These are phyloP conservation scores for Carex kokanica DNA, from an alignment of 176 grass and related monocot genomes.

Conservation along the genomic window DNA sequence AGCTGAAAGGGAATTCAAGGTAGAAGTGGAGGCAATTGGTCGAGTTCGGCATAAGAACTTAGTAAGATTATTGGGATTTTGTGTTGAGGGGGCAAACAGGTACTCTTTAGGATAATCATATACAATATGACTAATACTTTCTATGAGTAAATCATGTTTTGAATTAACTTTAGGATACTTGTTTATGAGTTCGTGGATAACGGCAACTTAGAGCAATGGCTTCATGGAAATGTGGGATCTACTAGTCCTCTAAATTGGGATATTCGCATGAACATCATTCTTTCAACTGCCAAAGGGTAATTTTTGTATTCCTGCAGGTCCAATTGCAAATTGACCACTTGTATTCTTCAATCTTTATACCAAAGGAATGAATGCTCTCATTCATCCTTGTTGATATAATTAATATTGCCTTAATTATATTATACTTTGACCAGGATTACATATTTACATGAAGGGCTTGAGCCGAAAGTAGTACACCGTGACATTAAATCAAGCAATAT, in stretches of 20 bases:
- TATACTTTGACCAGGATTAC: constrained; percentile 46
- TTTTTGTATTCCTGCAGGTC: constrained; percentile 12
- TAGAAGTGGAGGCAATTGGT: constrained; percentile 91
- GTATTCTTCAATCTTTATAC: too few species aligned
- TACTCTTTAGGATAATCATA: background rate
- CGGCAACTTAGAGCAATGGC: constrained; percentile 90
- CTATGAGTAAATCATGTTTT: background rate
- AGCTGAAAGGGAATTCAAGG: constrained; percentile 83
- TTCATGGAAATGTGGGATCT: constrained; percentile 58
- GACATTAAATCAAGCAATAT: constrained; percentile 97
- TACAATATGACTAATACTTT: background rate
- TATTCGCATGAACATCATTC: constrained; percentile 68
- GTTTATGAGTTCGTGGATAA: constrained; percentile 90
- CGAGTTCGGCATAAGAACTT: constrained; percentile 90
- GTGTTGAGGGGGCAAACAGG: constrained; percentile 79
- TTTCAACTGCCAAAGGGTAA: constrained; percentile 75
- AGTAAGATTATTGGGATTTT: constrained; percentile 70
- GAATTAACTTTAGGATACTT: constrained; percentile 48
- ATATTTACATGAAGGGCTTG: constrained; percentile 85
- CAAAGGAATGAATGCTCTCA: background rate
- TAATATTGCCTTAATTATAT: background rate
- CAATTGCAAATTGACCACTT: too few species aligned
- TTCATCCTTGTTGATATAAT: background rate
- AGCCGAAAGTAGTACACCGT: constrained; percentile 87
- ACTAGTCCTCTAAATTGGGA: constrained; percentile 76